Percentiles rank a stretch among this genome's conserved stretches.
These are phyloP conservation scores for Wickerhamiella sorbophila DNA, from an alignment of 805 yeast genomes.

Conservation along the genomic window DNA sequence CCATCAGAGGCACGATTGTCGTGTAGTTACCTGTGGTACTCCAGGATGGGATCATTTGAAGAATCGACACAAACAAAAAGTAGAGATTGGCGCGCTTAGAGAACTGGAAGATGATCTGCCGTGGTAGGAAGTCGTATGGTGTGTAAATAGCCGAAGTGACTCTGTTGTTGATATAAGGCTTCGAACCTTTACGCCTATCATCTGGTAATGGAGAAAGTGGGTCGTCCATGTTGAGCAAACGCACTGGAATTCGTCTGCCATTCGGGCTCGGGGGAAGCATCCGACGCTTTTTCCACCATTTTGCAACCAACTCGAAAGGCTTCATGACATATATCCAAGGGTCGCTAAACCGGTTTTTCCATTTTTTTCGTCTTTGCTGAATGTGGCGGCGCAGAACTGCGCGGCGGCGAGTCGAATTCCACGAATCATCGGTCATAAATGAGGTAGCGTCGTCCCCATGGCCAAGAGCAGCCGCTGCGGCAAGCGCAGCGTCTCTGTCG, in stretches of 20 bases:
- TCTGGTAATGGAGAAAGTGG: slow-evolving; percentile 34
- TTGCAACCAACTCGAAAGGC: slow-evolving; percentile 5
- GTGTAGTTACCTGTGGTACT: slow-evolving; percentile 93
- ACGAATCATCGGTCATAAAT: background rate
- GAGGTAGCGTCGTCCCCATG: background rate
- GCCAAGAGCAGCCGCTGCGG: background rate
- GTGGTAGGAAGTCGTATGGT: slow-evolving; percentile 65
- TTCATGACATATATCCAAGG: background rate
- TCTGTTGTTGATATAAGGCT: slow-evolving; percentile 48
- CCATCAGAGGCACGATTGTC: slow-evolving; percentile 74
- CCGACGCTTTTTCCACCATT: slow-evolving; percentile 14
- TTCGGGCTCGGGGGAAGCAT: slow-evolving; percentile 37
- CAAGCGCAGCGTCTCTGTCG: background rate
- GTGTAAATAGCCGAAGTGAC: slow-evolving; percentile 84
- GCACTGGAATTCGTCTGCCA: slow-evolving; percentile 67
- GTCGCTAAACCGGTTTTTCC: background rate
- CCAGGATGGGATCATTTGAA: slow-evolving; percentile 96
- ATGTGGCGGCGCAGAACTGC: background rate
- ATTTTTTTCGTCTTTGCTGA: background rate
- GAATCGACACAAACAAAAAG: slow-evolving; percentile 74
- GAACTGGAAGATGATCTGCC: slow-evolving; percentile 80
- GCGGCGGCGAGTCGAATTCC: background rate
- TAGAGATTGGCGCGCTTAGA: slow-evolving; percentile 86
- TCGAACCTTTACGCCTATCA: slow-evolving; percentile 44
- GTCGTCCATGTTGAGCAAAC: slow-evolving; percentile 29